Evolutionary conservation across 345 rosid genomes (phyloP).

Genomic region (Brassica rapa): DNA sequence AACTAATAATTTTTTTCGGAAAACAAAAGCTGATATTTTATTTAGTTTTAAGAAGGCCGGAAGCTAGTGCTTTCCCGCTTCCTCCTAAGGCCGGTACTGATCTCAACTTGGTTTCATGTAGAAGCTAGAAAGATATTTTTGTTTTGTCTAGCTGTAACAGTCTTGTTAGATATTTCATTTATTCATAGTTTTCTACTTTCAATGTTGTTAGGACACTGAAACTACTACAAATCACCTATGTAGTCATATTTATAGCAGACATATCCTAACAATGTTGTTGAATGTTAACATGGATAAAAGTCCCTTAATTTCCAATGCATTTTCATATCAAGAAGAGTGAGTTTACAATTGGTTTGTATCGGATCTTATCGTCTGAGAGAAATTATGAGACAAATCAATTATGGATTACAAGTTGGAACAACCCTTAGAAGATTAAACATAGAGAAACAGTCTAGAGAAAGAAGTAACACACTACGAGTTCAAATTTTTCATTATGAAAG

Average conservation of each 20-base stretch:
- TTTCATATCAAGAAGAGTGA: background rate
- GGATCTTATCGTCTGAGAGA: background rate
- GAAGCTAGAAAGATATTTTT: background rate
- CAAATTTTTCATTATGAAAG: background rate
- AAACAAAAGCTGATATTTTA: too few relatives aligned
- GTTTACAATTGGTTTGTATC: background rate
- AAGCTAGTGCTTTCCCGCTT: too few relatives aligned
- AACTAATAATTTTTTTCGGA: too few relatives aligned
- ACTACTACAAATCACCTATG: background rate
- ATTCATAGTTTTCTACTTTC: background rate
- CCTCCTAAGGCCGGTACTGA: background rate
- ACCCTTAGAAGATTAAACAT: background rate
- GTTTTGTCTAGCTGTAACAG: background rate
- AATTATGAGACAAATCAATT: background rate
- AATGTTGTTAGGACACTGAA: background rate
- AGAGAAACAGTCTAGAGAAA: background rate
- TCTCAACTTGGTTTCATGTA: background rate
- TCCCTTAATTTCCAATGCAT: background rate
- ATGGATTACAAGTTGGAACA: background rate
- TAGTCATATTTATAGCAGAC: background rate
- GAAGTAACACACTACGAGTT: background rate
- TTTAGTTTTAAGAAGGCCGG: too few relatives aligned
- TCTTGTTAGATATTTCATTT: background rate
- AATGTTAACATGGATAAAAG: background rate
- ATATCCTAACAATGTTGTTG: conserved; percentile 10